A percentile compares a stretch with the other conserved stretches of the same genome.
These are phyloP conservation scores for Trichoderma polysporum DNA, from an alignment of 2,329 filamentous ascomycete genomes.

Conservation along the genomic window DNA sequence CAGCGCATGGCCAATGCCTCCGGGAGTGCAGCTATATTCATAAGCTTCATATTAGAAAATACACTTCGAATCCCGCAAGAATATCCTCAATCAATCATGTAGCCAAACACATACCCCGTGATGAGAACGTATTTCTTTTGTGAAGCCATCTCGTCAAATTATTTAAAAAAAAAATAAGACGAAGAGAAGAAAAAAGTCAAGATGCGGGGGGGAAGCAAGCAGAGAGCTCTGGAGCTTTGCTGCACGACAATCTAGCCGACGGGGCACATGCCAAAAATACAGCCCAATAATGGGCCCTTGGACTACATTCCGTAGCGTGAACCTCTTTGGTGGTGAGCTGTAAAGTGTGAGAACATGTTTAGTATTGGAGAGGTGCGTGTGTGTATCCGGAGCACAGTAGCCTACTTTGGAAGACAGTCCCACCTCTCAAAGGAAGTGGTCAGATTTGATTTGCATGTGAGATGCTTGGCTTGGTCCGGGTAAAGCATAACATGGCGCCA, in stretches of 20 bases:
- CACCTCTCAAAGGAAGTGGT: too few species aligned
- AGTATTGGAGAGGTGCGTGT: too few species aligned
- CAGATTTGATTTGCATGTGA: too few species aligned
- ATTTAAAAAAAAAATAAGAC: not conserved
- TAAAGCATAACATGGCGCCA: too few species aligned
- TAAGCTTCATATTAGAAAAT: not conserved
- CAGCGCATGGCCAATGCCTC: conserved; percentile 57
- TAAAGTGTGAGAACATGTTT: not conserved
- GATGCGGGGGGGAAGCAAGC: not conserved
- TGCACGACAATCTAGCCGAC: not conserved
- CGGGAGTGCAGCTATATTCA: conserved; percentile 53
- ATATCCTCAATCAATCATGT: not conserved
- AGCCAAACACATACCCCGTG: conserved; percentile 43
- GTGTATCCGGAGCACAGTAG: too few species aligned
- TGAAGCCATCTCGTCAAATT: conserved; percentile 24
- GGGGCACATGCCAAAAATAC: not conserved
- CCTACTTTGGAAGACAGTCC: too few species aligned
- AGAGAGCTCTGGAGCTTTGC: not conserved
- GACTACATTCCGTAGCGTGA: too few species aligned
- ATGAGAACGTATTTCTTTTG: conserved; percentile 48
- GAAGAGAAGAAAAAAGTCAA: not conserved
- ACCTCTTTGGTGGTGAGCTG: not conserved
- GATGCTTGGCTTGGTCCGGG: too few species aligned
- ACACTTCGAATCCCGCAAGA: not conserved
- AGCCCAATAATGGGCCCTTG: not conserved